A percentile compares a stretch with the other conserved stretches of the same genome.
Evolutionary conservation across 2,329 filamentous ascomycete species (phyloP).

Genomic region (Colletotrichum sp.): DNA sequence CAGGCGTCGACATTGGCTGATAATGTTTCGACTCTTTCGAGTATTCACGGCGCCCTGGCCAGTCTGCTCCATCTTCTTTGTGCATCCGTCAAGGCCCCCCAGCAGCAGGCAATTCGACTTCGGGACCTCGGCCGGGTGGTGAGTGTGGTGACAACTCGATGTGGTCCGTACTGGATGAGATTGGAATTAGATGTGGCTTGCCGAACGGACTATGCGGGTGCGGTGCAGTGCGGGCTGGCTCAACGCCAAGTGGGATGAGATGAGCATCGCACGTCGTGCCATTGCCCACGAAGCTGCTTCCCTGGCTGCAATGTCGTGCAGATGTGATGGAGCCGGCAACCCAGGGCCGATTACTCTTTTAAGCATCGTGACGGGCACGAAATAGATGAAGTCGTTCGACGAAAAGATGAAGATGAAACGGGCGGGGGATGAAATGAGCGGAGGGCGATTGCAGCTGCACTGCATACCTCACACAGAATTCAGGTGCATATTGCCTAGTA

Average conservation of each 20-base stretch:
- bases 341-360: background rate
- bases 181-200: background rate
- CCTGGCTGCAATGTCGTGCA: constrained; percentile 16
- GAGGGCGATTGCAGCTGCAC: constrained; percentile 4
- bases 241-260: background rate
- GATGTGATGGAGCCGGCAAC: background rate
- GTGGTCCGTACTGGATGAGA: background rate
- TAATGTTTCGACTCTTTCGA: background rate
- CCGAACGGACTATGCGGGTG: background rate
- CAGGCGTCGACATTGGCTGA: background rate
- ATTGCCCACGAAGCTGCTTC: background rate
- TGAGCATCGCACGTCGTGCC: background rate
- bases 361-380: background rate
- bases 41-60: background rate
- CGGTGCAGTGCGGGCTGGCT: background rate
- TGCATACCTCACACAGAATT: background rate
- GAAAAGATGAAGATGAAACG: constrained; percentile 13
- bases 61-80: background rate
- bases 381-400: constrained; percentile 4
- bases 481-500: background rate
- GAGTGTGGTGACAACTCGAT: background rate
- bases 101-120: background rate
- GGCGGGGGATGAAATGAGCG: constrained; percentile 3
- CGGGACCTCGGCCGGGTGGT: background rate
- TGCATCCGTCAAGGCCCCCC: background rate